Base-by-base conservation (phyloP, 208 protist species). In the Acanthamoeba lugdunensis region DNA sequence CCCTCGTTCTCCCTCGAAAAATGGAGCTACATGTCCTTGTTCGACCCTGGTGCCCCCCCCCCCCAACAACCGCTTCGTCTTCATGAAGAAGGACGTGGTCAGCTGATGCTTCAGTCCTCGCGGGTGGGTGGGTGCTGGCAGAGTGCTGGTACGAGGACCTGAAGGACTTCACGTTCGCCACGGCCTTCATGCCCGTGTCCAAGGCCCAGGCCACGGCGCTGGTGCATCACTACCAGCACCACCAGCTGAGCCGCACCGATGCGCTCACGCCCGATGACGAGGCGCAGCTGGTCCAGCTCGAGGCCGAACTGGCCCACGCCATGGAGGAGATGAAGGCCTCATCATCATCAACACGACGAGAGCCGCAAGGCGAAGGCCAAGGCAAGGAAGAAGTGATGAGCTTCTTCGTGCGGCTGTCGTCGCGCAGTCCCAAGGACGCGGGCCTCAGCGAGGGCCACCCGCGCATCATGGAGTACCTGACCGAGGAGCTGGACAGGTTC, bases 401-500 rank as follows among this genome's bases (percentile, higher is more conserved):
- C 23, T 93, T 69, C 67, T 93, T 93, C 48, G 89, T 93, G 23
- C 63, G 89, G 16, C 69, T 93, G 13, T 93, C 89, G 28, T 93
- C 89, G 14, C 33, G 89, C 91, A 93, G 89, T 93, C 89, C 89
- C 14, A 93, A 93, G 37, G 89, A 93, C 48, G 89, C 54, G 23
- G 89, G 89, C n/a, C 89, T 93, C 21, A 21, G 13, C 37, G 89
- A 58, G 18, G 84, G 63, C 33, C 84, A 90, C 45, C 84, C 84
- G 41, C 54, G 13, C 28, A 90, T 90, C n/a, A 28, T 90, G 63
- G 13, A 90, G 1, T 90, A 90, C 63, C 33, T 90, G 28, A 45
- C 9, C 5, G 84, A 93, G 54, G 89, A 93, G 54, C 7, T 93
- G n/a, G 69, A 41, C 89, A 77, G 58, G 65, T 81, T 81, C 28